Evolutionary conservation across 1,284 basidiomycete genomes (phyloP).

Genomic region (Meripilus lineatus): DNA sequence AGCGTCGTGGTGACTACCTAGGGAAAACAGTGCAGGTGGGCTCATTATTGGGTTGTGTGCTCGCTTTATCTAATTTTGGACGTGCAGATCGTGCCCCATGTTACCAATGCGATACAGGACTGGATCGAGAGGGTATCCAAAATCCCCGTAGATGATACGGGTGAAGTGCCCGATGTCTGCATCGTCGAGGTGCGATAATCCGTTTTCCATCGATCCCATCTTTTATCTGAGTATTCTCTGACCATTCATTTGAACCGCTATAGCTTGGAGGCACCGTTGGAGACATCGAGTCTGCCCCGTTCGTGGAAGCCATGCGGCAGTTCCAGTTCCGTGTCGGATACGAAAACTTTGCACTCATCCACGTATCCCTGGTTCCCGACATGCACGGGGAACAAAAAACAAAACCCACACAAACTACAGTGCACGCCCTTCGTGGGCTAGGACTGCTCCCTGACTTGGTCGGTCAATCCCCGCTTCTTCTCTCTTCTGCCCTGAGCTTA

Average conservation of each 20-base stretch:
- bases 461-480: no score
- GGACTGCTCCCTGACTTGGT: constrained; percentile 93
- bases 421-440: constrained; percentile 90
- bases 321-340: constrained; percentile 99
- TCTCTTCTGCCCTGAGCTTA: no score
- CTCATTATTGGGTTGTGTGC: background rate
- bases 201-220: background rate
- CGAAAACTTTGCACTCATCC: constrained; percentile 96
- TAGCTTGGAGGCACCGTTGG: constrained; percentile 95
- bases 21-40: constrained; percentile 91
- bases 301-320: constrained; percentile 98
- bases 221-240: background rate
- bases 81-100: constrained; percentile 88
- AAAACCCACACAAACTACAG: constrained; percentile 97
- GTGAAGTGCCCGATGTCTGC: constrained; percentile 92
- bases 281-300: constrained; percentile 95
- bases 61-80: constrained; percentile 5
- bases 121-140: constrained; percentile 97
- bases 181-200: constrained; percentile 84
- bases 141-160: constrained; percentile 92
- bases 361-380: constrained; percentile 97
- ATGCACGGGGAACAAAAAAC: constrained; percentile 99
- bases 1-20: constrained; percentile 95
- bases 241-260: background rate
- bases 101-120: constrained; percentile 97